Evolutionary conservation across 805 yeast genomes (phyloP).

Genomic region (Yarrowia divulgata): DNA sequence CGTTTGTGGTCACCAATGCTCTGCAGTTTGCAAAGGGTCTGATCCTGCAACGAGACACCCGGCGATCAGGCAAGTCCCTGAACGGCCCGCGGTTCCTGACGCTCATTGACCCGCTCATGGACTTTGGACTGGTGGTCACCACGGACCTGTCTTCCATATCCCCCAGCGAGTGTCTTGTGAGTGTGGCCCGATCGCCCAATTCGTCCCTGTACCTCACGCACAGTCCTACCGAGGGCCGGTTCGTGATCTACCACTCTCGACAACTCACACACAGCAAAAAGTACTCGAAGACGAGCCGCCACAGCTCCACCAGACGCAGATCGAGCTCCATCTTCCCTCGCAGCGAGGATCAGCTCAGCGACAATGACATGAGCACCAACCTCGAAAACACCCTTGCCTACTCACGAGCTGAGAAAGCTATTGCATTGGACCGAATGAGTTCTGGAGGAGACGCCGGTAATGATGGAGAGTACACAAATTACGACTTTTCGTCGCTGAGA

Average conservation of each 20-base stretch:
- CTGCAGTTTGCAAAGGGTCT: slow-evolving; percentile 74
- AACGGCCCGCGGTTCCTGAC: slow-evolving; percentile 60
- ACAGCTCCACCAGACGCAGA: slow-evolving; percentile 40
- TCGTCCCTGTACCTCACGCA: slow-evolving; percentile 64
- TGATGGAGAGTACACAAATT: slow-evolving; percentile 22
- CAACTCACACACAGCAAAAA: slow-evolving; percentile 47
- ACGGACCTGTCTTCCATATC: slow-evolving; percentile 73
- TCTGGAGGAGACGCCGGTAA: slow-evolving; percentile 48
- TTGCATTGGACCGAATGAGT: slow-evolving; percentile 41
- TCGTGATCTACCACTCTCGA: slow-evolving; percentile 65
- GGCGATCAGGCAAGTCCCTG: slow-evolving; percentile 40
- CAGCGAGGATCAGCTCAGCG: slow-evolving; percentile 38
- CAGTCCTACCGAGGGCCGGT: slow-evolving; percentile 55
- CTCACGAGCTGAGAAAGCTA: slow-evolving; percentile 42
- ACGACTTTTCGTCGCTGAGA: slow-evolving; percentile 49
- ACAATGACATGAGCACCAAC: slow-evolving; percentile 41
- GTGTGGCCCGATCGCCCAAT: slow-evolving; percentile 58
- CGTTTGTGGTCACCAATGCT: slow-evolving; percentile 68
- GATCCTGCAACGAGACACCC: slow-evolving; percentile 61
- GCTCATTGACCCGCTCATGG: slow-evolving; percentile 74
- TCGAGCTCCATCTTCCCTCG: slow-evolving; percentile 40
- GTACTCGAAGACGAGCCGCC: slow-evolving; percentile 33
- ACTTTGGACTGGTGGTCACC: slow-evolving; percentile 73
- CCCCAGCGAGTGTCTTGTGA: slow-evolving; percentile 61
- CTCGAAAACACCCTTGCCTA: slow-evolving; percentile 42